phyloP scores from a whole-genome alignment of 805 yeast species.

The Starmerella sirachaensis region DNA sequence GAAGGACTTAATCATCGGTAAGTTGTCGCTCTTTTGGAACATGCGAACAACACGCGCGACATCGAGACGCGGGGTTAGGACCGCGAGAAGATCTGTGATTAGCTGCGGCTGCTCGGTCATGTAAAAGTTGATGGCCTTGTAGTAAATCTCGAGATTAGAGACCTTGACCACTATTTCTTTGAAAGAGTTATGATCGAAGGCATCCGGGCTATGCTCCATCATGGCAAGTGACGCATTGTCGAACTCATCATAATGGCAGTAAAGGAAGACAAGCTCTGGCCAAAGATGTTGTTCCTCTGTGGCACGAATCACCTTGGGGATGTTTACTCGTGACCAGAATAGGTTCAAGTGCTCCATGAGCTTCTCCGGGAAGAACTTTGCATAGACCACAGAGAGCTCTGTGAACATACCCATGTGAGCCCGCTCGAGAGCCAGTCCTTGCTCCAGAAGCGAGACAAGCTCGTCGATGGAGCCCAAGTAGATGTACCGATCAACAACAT shows the following conservation, averaged over 20 bases:
- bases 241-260: slow-evolving; percentile 98
- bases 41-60: slow-evolving; percentile 89
- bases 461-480: slow-evolving; percentile 83
- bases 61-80: slow-evolving; percentile 78
- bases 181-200: slow-evolving; percentile 87
- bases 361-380: slow-evolving; percentile 79
- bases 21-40: slow-evolving; percentile 88
- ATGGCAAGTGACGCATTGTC: slow-evolving; percentile 94
- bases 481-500: slow-evolving; percentile 77
- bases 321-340: slow-evolving; percentile 96
- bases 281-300: slow-evolving; percentile 89
- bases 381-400: slow-evolving; percentile 79
- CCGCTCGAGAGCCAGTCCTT: slow-evolving; percentile 90
- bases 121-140: slow-evolving; percentile 93
- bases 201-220: slow-evolving; percentile 88
- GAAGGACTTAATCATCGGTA: slow-evolving; percentile 93
- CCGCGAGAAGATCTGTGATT: slow-evolving; percentile 73
- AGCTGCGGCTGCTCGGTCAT: slow-evolving; percentile 84
- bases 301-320: slow-evolving; percentile 92
- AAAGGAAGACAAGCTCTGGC: slow-evolving; percentile 91
- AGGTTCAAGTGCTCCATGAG: slow-evolving; percentile 93
- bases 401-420: slow-evolving; percentile 99
- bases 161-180: slow-evolving; percentile 92
- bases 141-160: slow-evolving; percentile 89
- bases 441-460: slow-evolving; percentile 83